Percentiles rank a stretch among this genome's conserved stretches.
Evolutionary conservation across 805 yeast species (phyloP).

Genomic region (Candida odintsovae): DNA sequence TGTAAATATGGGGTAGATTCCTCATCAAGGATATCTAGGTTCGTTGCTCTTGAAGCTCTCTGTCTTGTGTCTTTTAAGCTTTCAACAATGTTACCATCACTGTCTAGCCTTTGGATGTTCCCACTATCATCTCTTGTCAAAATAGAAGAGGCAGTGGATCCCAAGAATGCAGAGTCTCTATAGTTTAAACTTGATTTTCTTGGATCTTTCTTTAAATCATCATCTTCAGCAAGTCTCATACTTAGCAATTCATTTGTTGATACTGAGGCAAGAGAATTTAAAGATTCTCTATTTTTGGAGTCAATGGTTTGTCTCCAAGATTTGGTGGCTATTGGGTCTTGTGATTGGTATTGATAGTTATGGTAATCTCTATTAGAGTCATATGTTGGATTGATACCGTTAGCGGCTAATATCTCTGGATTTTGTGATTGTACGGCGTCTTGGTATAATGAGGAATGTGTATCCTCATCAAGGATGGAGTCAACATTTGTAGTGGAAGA

Average conservation of each 20-base stretch:
- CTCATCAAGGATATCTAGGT: conserved; percentile 21
- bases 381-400: background rate
- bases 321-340: conserved; percentile 30
- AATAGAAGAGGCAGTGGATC: conserved; percentile 21
- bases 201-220: conserved; percentile 36
- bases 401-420: conserved; percentile 28
- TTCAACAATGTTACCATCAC: conserved; percentile 25
- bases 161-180: conserved; percentile 37
- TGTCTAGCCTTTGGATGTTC: conserved; percentile 21
- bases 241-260: conserved; percentile 79
- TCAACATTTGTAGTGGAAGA: conserved; percentile 49
- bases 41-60: conserved; percentile 18
- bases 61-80: conserved; percentile 7
- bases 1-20: conserved; percentile 15
- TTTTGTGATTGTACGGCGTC: conserved; percentile 36
- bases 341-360: conserved; percentile 2
- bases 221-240: conserved; percentile 68
- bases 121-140: conserved; percentile 25
- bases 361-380: background rate
- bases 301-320: conserved; percentile 53
- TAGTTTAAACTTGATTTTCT: conserved; percentile 33
- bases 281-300: conserved; percentile 48
- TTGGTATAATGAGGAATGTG: conserved; percentile 27
- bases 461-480: conserved; percentile 22
- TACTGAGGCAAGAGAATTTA: conserved; percentile 73